These are phyloP conservation scores for Phytophthora sansomeana DNA, from an alignment of 352 stramenopile genomes.

Conservation along the genomic window DNA sequence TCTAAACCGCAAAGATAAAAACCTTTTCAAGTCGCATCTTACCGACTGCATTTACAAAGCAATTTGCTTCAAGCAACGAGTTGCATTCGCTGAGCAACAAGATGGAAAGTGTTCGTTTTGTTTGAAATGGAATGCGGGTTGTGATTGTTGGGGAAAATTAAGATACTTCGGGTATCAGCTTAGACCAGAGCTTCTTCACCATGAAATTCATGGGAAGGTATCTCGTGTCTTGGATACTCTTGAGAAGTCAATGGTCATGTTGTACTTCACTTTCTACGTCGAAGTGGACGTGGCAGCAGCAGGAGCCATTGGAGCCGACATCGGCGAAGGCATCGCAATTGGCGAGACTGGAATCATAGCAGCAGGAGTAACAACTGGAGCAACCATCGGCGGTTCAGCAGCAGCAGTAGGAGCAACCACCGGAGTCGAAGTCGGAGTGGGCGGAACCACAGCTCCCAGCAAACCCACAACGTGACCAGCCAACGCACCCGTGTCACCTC, in stretches of 20 bases:
- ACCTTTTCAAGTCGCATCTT: no score
- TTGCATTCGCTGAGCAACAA: no score
- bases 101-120: background rate
- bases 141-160: background rate
- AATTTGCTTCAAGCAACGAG: no score
- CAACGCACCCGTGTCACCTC: background rate
- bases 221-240: background rate
- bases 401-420: background rate
- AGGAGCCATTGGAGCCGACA: background rate
- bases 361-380: background rate
- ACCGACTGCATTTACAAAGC: no score
- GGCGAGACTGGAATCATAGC: background rate
- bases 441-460: background rate
- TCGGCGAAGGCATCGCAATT: background rate
- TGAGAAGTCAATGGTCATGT: background rate
- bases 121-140: background rate
- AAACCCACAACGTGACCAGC: background rate
- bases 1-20: no score
- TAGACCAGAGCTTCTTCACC: background rate
- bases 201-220: background rate
- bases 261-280: slow-evolving; percentile 4
- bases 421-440: background rate
- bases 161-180: slow-evolving; percentile 6
- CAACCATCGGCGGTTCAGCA: background rate
- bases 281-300: slow-evolving; percentile 2